Evolutionary conservation across 371 early-diverging fungal species (phyloP).

Genomic region (Synchytrium microbalum): DNA sequence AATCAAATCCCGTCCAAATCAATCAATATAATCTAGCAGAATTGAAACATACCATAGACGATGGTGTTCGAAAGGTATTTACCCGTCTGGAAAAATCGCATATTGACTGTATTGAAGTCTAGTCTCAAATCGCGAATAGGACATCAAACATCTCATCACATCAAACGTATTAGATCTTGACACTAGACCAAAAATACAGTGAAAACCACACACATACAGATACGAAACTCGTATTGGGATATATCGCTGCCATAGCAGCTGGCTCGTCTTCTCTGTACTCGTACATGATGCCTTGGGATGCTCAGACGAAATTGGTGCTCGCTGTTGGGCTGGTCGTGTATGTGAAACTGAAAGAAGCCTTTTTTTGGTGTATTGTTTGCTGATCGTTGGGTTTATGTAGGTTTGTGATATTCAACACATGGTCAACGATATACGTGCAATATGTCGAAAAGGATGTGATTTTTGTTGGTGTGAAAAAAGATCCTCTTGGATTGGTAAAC

Average conservation of each 20-base stretch:
- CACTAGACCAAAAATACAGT: constrained; percentile 35
- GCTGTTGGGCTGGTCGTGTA: constrained; percentile 28
- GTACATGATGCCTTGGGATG: constrained; percentile 46
- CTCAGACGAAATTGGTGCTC: constrained; percentile 40
- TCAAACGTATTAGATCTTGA: constrained; percentile 34
- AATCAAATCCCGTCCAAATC: constrained; percentile 23
- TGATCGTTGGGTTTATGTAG: constrained; percentile 8
- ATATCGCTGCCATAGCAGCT: constrained; percentile 41
- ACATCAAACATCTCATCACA: too few species aligned
- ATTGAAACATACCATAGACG: constrained; percentile 50
- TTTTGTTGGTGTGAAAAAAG: constrained; percentile 26
- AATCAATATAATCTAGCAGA: constrained; percentile 45
- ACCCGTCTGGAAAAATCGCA: neutral
- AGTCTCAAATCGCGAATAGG: constrained; percentile 6
- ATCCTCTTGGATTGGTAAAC: constrained; percentile 18
- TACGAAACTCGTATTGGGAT: constrained; percentile 47
- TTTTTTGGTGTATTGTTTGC: neutral
- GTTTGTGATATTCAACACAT: constrained; percentile 23
- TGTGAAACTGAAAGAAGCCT: constrained; percentile 1
- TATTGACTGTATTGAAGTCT: neutral
- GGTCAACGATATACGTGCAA: constrained; percentile 21
- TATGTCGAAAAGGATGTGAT: constrained; percentile 28
- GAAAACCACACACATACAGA: constrained; percentile 55
- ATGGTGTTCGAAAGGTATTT: constrained; percentile 37
- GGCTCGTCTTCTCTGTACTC: constrained; percentile 47